A percentile compares a stretch with the other conserved stretches of the same genome.
Conservation (phyloP, 2,329 filamentous ascomycete genomes). For the Colletotrichum lindemuthianum region DNA sequence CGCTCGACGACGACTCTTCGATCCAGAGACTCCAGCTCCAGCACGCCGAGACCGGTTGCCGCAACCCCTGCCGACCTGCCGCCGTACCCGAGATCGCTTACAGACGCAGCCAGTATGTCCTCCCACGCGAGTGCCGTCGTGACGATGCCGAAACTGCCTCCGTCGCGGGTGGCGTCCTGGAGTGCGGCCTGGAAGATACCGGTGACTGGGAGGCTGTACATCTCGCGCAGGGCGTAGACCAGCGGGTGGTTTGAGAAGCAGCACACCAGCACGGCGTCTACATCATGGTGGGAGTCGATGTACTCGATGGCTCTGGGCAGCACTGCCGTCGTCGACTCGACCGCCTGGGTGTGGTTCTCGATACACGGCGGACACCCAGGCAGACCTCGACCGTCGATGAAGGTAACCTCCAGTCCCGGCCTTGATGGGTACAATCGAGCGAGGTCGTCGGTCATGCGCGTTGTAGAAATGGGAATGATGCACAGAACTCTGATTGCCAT, state of each 20-base stretch:
- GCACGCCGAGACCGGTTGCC: slow-evolving; percentile 13
- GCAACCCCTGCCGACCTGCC: slow-evolving; percentile 5
- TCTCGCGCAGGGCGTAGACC: slow-evolving; percentile 10
- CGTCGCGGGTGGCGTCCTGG: not conserved
- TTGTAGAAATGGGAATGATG: slow-evolving; percentile 30
- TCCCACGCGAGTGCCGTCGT: slow-evolving; percentile 26
- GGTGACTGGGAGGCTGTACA: not conserved
- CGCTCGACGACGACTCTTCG: slow-evolving; percentile 10
- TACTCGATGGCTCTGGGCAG: slow-evolving; percentile 11
- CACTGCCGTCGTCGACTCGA: not conserved
- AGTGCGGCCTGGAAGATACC: slow-evolving; percentile 27
- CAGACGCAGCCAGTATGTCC: not conserved
- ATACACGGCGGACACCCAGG: slow-evolving; percentile 19
- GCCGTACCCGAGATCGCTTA: not conserved
- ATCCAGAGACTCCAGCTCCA: slow-evolving; percentile 20
- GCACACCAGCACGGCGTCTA: slow-evolving; percentile 24
- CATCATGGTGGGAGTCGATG: slow-evolving; percentile 2
- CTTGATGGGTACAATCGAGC: slow-evolving; percentile 3
- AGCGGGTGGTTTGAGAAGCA: slow-evolving; percentile 33
- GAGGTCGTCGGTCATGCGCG: slow-evolving; percentile 23
- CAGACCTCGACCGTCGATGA: slow-evolving; percentile 22
- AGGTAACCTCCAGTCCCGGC: not conserved
- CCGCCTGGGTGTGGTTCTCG: slow-evolving; percentile 18
- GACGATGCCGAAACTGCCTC: slow-evolving; percentile 14
- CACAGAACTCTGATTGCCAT: slow-evolving; percentile 17